Percentiles rank a stretch among this genome's conserved stretches.
Conservation (phyloP, 1,284 basidiomycete species). For the Chalciporus sp. region DNA sequence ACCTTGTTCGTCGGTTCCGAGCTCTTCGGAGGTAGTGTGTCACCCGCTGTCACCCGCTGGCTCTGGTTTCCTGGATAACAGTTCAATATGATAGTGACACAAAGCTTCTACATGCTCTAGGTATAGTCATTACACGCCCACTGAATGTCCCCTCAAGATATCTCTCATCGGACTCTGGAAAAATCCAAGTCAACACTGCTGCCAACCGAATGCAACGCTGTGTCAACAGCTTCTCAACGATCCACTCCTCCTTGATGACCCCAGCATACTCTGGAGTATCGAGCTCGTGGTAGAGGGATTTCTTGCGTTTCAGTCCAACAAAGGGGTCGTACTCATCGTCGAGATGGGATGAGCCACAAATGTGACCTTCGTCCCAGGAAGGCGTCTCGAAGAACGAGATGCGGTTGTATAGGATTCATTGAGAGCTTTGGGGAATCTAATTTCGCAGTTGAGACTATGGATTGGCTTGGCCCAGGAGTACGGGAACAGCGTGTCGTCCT, state of each 20-base stretch:
- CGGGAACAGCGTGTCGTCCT: constrained; percentile 74
- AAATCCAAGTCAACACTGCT: constrained; percentile 77
- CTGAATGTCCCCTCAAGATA: background rate
- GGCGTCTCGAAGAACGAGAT: background rate
- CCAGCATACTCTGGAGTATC: constrained; percentile 84
- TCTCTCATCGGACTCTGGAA: constrained; percentile 31
- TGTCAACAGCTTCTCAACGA: constrained; percentile 81
- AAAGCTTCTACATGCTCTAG: background rate
- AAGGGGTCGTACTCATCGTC: constrained; percentile 21
- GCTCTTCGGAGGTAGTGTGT: too few relatives aligned
- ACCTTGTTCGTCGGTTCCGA: too few relatives aligned
- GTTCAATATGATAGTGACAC: background rate
- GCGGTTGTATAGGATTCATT: constrained; percentile 46
- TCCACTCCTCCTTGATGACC: constrained; percentile 61
- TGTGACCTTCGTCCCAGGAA: constrained; percentile 3
- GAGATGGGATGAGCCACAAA: background rate
- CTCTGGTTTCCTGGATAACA: background rate
- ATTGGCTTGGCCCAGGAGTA: constrained; percentile 73
- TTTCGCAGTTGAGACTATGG: constrained; percentile 76
- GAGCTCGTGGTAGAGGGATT: constrained; percentile 65
- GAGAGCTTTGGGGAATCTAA: constrained; percentile 75
- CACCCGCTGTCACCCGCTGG: too few relatives aligned
- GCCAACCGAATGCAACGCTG: constrained; percentile 84
- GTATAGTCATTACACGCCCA: constrained; percentile 3
- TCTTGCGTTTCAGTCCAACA: constrained; percentile 10